Evolutionary conservation across 2,329 filamentous ascomycete species (phyloP), one percentile per base, ranked within the genome.

Genomic region (Trichoderma koningii): DNA sequence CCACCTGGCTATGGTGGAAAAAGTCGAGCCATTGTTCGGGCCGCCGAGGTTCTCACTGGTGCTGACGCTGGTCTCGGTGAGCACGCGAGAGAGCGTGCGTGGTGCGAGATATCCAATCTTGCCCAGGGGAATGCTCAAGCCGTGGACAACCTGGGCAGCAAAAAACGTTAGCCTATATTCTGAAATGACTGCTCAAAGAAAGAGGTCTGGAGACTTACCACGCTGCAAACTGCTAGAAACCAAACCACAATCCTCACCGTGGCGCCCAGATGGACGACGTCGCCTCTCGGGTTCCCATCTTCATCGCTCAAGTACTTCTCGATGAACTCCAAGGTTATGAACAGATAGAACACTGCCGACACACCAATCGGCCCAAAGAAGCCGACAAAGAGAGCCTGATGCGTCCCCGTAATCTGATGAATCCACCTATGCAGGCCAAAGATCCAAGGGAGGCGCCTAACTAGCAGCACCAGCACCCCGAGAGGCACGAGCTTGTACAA

Each of bases 331-430:
- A 91, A 76, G 47, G 85, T 89, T 67, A 97, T 81, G 72, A 93
- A 96, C 6, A 97, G 82, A 73, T 97, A 97, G 74, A 96, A 97
- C 21, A 97, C 85, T 1, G 92, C 93, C 17, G 91, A 92, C 1
- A 97, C 93, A 3, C 94, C 93, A 64, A 97, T 93, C 0, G 93
- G 93, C 0, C 93, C 93, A 69, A 97, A 97, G 79, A 96, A 97
- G 0, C 93, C 93, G 7, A 95, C 91, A 72, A 96, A 97, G 0
- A 91, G 78, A 1, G 92, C 92, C 69, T 96, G 92, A 4, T 85
- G 84, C 34, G 84, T 76, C 47, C 89, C 82, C 65, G 92, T 85
- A 48, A 97, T 93, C 73, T 96, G 92, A 34, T 85, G 90, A 51
- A 97, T 93, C 66, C 84, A 83, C 70, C 85, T 89, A 73, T 93